Base-by-base conservation (phyloP, 257 asterid species). In the Scutellaria minor region DNA sequence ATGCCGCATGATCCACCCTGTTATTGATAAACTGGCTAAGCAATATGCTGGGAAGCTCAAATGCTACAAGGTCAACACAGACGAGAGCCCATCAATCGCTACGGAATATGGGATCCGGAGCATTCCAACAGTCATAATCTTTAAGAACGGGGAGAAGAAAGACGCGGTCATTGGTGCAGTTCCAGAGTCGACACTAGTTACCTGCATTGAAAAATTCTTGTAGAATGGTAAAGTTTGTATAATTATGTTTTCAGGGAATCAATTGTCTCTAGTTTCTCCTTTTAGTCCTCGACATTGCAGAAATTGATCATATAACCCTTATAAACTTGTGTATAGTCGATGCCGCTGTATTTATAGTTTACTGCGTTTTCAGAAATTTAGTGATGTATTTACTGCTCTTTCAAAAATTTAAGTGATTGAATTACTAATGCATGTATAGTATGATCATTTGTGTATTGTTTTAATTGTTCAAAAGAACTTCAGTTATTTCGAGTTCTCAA, bases 131-230 rank as follows among this genome's bases (percentile, higher is more conserved):
- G 97, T 94, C 75, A 83, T 90, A 65, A 81, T 93, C 66, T 93
- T 93, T 70, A 89, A 85, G 86, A 66, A 74, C 1, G 98, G 98
- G 54, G 96, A 90, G 85, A 93, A 93, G 87, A 93, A 87, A 72
- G 98, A 93, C 4, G 90, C 98, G 15, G 85, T 90, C 41, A 89
- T 93, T 27, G 98, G 98, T 69, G 97, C 98, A 10, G 97, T 93
- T 64, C 96, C 96, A 7, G 92, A 93, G 70, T 20, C 92, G 46
- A 88, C 96, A 7, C 70, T 93, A 74, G 62, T 76, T 48, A 85
- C 94, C 70, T 67, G 80, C 89, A 86, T 93, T 71, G 97, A 89
- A 47, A 93, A 85, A 52, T 93, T 86, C 94, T 70, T 91, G 86
- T 91, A 81, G 85, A 77, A 4, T 58, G 81, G 80, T 51, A 66